Conservation (phyloP, 1,139 yeast species). For the Yamadazyma jaroonii region DNA sequence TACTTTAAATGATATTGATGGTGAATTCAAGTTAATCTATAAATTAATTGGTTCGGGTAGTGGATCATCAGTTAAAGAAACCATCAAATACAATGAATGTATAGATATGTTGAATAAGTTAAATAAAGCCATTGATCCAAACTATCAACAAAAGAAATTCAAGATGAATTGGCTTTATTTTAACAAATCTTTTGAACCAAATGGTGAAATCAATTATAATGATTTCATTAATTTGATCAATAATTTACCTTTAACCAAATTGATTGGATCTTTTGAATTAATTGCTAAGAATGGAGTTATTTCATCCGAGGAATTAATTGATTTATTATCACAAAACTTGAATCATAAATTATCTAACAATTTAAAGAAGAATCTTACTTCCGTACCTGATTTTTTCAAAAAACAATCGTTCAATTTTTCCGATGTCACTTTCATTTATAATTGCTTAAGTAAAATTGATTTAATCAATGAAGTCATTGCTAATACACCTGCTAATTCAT, state of each 20-base stretch:
- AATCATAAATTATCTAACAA: conserved; percentile 41
- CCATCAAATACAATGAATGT: conserved; percentile 39
- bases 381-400: conserved; percentile 38
- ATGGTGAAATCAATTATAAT: conserved; percentile 35
- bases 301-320: conserved; percentile 29
- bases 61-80: conserved; percentile 22
- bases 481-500: conserved; percentile 46
- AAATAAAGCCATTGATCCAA: conserved; percentile 42
- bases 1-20: conserved; percentile 54
- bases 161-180: conserved; percentile 48
- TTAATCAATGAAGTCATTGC: conserved; percentile 61
- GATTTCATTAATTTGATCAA: conserved; percentile 44
- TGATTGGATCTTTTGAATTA: conserved; percentile 45
- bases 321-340: conserved; percentile 36
- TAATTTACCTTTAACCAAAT: conserved; percentile 45
- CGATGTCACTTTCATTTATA: conserved; percentile 43
- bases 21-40: conserved; percentile 55
- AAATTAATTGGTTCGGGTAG: conserved; percentile 17
- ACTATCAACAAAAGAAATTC: conserved; percentile 39
- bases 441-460: conserved; percentile 44
- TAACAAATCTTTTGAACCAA: conserved; percentile 41
- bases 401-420: conserved; percentile 37
- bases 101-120: conserved; percentile 34
- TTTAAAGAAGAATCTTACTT: conserved; percentile 33
- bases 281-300: conserved; percentile 36